Percentiles rank a stretch among this genome's conserved stretches.
phyloP scores from a whole-genome alignment of 257 asterid genomes.

The Eustoma russellianum region DNA sequence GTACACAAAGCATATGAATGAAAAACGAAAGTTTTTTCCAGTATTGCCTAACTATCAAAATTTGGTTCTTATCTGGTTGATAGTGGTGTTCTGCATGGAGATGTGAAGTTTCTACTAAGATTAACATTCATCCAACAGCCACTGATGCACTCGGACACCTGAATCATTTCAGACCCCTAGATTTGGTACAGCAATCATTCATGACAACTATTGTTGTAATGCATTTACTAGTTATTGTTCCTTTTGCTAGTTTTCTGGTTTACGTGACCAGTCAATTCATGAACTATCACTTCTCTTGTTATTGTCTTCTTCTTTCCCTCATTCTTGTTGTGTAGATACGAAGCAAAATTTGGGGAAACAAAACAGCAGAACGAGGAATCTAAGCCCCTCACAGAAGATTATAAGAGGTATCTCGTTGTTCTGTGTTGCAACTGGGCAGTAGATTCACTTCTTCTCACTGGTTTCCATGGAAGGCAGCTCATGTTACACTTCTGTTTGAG shows the following conservation, averaged over 20 bases:
- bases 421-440: neutral
- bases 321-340: slow-evolving; percentile 24
- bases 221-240: neutral
- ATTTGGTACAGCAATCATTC: slow-evolving; percentile 13
- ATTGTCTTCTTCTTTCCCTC: slow-evolving; percentile 6
- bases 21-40: too few relatives aligned
- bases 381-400: slow-evolving; percentile 76
- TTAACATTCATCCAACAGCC: slow-evolving; percentile 21
- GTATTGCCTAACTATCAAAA: too few relatives aligned
- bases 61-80: slow-evolving; percentile 66
- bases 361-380: slow-evolving; percentile 26
- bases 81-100: slow-evolving; percentile 59
- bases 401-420: slow-evolving; percentile 51
- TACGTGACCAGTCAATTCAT: neutral
- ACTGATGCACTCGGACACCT: slow-evolving; percentile 21
- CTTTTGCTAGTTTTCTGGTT: neutral
- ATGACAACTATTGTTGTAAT: too few relatives aligned
- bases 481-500: neutral
- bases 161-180: slow-evolving; percentile 22
- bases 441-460: neutral
- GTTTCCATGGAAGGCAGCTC: neutral
- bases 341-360: slow-evolving; percentile 35
- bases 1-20: too few relatives aligned
- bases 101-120: slow-evolving; percentile 23
- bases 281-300: neutral